Percentiles rank a stretch among this genome's conserved stretches.
Conservation (phyloP, 208 protist genomes). For the Trypanosoma melophagium region DNA sequence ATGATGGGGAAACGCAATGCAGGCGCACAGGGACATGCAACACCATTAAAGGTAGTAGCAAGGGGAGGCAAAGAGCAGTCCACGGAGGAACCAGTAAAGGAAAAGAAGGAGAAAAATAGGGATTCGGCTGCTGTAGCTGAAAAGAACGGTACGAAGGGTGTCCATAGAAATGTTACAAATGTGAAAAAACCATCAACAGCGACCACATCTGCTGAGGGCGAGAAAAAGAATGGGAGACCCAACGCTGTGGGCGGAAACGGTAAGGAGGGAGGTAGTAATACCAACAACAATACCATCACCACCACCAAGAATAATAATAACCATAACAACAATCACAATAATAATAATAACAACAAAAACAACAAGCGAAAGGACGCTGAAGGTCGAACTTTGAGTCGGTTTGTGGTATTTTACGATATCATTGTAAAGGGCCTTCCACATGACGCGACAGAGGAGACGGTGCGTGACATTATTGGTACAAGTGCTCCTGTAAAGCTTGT, state of each 20-base stretch:
- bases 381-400: constrained; percentile 23
- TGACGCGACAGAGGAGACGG: constrained; percentile 51
- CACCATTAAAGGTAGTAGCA: constrained; percentile 14
- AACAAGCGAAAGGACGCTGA: constrained; percentile 25
- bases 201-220: neutral
- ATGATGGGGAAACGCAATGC: constrained; percentile 28
- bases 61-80: constrained; percentile 18
- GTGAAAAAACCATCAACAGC: neutral
- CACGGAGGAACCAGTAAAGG: neutral
- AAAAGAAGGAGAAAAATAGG: constrained; percentile 16
- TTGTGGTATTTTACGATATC: constrained; percentile 75
- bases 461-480: constrained; percentile 50
- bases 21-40: neutral
- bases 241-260: neutral
- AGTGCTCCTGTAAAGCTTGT: constrained; percentile 51
- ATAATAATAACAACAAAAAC: neutral
- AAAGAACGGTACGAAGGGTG: constrained; percentile 13
- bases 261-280: constrained; percentile 2
- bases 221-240: constrained; percentile 18
- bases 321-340: neutral
- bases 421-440: constrained; percentile 68
- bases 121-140: constrained; percentile 10
- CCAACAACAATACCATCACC: neutral
- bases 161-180: neutral
- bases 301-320: neutral